Conservation (phyloP, 2,329 filamentous ascomycete genomes). For the Penicillium sp. region DNA sequence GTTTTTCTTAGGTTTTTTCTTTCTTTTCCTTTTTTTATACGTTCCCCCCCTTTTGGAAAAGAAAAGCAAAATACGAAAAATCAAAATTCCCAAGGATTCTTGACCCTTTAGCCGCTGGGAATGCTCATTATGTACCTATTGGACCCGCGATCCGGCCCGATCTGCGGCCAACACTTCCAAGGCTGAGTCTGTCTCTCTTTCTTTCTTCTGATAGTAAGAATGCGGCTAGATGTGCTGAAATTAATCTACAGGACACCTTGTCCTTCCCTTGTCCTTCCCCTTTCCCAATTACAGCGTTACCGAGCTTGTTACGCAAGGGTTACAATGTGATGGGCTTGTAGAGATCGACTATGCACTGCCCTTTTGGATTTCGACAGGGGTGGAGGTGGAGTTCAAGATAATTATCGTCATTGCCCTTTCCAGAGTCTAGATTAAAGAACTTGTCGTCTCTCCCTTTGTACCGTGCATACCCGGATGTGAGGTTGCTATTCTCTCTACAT, state of each 20-base stretch:
- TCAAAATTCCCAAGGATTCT: constrained; percentile 13
- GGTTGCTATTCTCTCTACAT: constrained; percentile 16
- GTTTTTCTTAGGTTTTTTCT: neutral
- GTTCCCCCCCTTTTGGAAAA: neutral
- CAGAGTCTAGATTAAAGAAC: constrained; percentile 17
- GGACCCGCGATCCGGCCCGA: constrained; percentile 13
- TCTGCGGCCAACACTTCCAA: constrained; percentile 17
- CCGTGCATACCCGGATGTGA: constrained; percentile 23
- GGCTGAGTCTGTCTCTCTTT: constrained; percentile 1
- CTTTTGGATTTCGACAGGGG: constrained; percentile 15
- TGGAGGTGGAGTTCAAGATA: constrained; percentile 19
- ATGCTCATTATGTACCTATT: constrained; percentile 10
- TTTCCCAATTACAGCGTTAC: constrained; percentile 9
- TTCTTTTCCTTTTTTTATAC: neutral
- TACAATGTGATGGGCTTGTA: constrained; percentile 23
- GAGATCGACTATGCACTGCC: constrained; percentile 12
- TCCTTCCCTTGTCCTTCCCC: neutral
- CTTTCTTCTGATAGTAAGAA: constrained; percentile 14
- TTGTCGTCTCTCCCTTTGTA: constrained; percentile 9
- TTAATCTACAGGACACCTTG: neutral
- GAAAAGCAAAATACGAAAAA: neutral
- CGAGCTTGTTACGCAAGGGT: constrained; percentile 26
- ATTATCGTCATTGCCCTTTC: constrained; percentile 20
- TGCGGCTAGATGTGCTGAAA: neutral
- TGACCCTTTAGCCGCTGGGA: constrained; percentile 20